Percentiles rank a stretch among this genome's conserved stretches.
Conservation (phyloP, 495 filamentous ascomycete species). For the Echria macrotheca region DNA sequence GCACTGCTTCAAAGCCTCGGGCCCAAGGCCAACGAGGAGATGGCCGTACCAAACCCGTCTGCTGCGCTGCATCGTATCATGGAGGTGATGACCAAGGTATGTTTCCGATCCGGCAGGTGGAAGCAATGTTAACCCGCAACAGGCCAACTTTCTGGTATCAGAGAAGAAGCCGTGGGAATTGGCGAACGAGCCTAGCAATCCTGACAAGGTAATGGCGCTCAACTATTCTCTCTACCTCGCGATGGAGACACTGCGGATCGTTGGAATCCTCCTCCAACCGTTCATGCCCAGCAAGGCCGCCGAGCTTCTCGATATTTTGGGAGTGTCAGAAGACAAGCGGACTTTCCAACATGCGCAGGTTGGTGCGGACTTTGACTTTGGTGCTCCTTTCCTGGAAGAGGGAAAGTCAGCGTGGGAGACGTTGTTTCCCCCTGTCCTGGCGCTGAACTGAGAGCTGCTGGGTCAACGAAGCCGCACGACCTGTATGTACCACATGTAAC, state of each 20-base stretch:
- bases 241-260: slow-evolving; percentile 73
- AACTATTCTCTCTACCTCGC: slow-evolving; percentile 57
- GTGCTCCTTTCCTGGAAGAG: slow-evolving; percentile 34
- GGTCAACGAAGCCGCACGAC: no score
- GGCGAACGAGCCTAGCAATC: slow-evolving; percentile 12
- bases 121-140: slow-evolving; percentile 16
- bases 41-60: no score
- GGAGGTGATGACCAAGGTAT: slow-evolving; percentile 51
- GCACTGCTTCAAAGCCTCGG: slow-evolving; percentile 21
- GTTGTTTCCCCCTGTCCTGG: slow-evolving; percentile 35
- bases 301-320: slow-evolving; percentile 69
- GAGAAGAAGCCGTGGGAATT: slow-evolving; percentile 32
- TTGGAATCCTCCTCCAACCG: slow-evolving; percentile 81
- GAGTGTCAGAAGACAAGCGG: slow-evolving; percentile 58
- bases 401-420: slow-evolving; percentile 37
- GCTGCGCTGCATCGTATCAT: slow-evolving; percentile 63
- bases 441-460: no score
- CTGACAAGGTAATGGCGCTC: background rate
- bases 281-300: slow-evolving; percentile 79
- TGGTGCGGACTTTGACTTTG: slow-evolving; percentile 65
- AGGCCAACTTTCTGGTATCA: slow-evolving; percentile 69
- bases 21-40: no score
- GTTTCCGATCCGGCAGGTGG: no score
- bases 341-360: slow-evolving; percentile 50
- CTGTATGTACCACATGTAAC: no score